Percentiles rank a stretch among this genome's conserved stretches.
Conservation (phyloP, 1,139 yeast genomes). For the Saccharomyces uvarum region DNA sequence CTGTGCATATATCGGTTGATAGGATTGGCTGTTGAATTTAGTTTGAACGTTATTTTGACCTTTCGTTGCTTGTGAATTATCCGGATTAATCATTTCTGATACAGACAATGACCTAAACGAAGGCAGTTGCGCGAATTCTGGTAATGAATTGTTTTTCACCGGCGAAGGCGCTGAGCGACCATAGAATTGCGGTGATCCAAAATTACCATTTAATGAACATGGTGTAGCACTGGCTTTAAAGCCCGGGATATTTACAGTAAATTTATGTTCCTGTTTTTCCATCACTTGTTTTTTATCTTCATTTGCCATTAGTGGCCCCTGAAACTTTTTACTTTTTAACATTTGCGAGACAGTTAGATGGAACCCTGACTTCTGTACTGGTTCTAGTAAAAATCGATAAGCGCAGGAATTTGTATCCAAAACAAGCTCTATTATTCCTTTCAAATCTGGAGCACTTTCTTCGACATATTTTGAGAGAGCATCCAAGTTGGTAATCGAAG, state of each 20-base stretch:
- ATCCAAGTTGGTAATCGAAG: slow-evolving; percentile 10
- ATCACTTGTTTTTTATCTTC: not conserved
- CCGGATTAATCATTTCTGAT: not conserved
- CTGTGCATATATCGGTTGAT: not conserved
- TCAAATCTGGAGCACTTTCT: slow-evolving; percentile 14
- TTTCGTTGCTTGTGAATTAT: not conserved
- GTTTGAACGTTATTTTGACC: not conserved
- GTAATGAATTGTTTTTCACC: not conserved
- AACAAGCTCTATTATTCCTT: slow-evolving; percentile 11
- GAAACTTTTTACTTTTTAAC: slow-evolving; percentile 10
- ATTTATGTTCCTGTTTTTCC: not conserved
- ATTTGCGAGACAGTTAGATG: slow-evolving; percentile 23
- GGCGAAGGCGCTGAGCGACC: not conserved
- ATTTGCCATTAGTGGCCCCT: not conserved
- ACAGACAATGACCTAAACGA: not conserved
- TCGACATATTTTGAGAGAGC: slow-evolving; percentile 13
- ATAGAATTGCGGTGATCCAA: not conserved
- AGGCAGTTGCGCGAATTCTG: slow-evolving; percentile 1
- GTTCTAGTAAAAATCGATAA: slow-evolving; percentile 20
- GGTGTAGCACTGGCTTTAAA: not conserved
- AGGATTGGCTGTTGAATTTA: not conserved
- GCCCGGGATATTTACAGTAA: not conserved
- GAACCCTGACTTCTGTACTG: slow-evolving; percentile 25
- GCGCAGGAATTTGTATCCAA: slow-evolving; percentile 21
- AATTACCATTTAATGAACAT: not conserved